phyloP scores from a whole-genome alignment of 2,329 filamentous ascomycete genomes.

The Microdochium trichocladiopsis region DNA sequence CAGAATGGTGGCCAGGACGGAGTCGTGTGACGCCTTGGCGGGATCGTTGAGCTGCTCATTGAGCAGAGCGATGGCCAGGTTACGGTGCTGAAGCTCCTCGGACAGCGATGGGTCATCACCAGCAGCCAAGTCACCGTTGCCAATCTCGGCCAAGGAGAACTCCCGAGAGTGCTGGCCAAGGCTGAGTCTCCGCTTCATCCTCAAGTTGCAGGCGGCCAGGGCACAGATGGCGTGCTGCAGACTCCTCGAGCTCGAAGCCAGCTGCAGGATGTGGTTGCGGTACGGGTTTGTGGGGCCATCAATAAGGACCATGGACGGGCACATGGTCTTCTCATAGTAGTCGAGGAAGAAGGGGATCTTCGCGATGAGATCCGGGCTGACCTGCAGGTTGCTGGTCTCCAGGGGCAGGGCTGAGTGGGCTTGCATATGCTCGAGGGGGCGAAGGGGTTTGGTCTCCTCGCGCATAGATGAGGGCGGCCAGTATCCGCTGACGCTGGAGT shows the following conservation, averaged over 20 bases:
- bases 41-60: slow-evolving; percentile 80
- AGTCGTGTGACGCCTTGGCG: slow-evolving; percentile 70
- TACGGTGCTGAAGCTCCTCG: slow-evolving; percentile 78
- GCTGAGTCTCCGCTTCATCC: slow-evolving; percentile 70
- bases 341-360: slow-evolving; percentile 86
- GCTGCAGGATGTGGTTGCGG: slow-evolving; percentile 69
- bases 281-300: slow-evolving; percentile 84
- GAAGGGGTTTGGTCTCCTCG: slow-evolving; percentile 37
- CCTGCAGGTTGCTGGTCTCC: slow-evolving; percentile 38
- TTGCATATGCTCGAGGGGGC: slow-evolving; percentile 31
- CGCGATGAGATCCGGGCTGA: slow-evolving; percentile 59
- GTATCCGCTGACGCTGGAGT: slow-evolving; percentile 34
- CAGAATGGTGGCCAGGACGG: slow-evolving; percentile 78
- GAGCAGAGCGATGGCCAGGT: slow-evolving; percentile 70
- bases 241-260: slow-evolving; percentile 71
- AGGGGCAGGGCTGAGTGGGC: slow-evolving; percentile 40
- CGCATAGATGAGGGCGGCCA: slow-evolving; percentile 36
- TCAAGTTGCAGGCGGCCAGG: slow-evolving; percentile 79
- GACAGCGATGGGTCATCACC: slow-evolving; percentile 60
- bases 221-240: slow-evolving; percentile 92
- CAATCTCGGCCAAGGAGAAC: slow-evolving; percentile 39
- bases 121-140: slow-evolving; percentile 37
- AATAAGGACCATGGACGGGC: slow-evolving; percentile 84
- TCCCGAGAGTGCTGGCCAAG: slow-evolving; percentile 48
- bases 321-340: slow-evolving; percentile 90